A percentile compares a stretch with the other conserved stretches of the same genome.
phyloP scores from a whole-genome alignment of 345 rosid species.

The Populus deltoides region DNA sequence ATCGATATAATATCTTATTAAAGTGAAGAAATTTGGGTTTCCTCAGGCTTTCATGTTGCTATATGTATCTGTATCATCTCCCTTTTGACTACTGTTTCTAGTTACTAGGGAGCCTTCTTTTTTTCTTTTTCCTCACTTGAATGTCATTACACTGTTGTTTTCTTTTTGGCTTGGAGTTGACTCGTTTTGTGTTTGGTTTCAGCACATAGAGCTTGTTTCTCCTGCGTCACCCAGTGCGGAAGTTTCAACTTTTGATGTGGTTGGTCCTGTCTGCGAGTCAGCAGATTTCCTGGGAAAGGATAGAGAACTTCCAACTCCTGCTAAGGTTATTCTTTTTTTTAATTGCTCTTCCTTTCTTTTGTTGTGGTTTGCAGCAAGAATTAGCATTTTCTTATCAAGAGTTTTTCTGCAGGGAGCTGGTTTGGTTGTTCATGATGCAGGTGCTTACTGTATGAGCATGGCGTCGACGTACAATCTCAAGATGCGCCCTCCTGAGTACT shows the following conservation, averaged over 20 bases:
- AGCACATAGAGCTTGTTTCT: conserved; percentile 96
- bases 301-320: conserved; percentile 88
- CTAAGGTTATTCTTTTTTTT: conserved; percentile 41
- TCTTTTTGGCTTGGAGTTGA: background rate
- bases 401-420: conserved; percentile 68
- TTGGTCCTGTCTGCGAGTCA: conserved; percentile 98
- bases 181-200: conserved; percentile 20
- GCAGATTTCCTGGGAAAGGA: conserved; percentile 98
- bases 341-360: background rate
- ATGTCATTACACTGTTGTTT: background rate
- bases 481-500: conserved; percentile 99
- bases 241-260: conserved; percentile 75
- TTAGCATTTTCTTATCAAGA: conserved; percentile 16
- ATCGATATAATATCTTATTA: background rate
- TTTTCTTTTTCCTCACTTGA: background rate
- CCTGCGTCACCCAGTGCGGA: conserved; percentile 62
- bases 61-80: background rate
- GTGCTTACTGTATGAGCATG: conserved; percentile 99
- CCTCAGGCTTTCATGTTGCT: background rate
- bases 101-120: background rate
- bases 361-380: background rate
- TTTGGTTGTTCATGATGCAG: conserved; percentile 95
- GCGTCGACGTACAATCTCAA: conserved; percentile 98
- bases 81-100: background rate
- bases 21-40: background rate